Evolutionary conservation across 2,329 filamentous ascomycete genomes (phyloP).

Genomic region (Hirsutella minnesotensis): DNA sequence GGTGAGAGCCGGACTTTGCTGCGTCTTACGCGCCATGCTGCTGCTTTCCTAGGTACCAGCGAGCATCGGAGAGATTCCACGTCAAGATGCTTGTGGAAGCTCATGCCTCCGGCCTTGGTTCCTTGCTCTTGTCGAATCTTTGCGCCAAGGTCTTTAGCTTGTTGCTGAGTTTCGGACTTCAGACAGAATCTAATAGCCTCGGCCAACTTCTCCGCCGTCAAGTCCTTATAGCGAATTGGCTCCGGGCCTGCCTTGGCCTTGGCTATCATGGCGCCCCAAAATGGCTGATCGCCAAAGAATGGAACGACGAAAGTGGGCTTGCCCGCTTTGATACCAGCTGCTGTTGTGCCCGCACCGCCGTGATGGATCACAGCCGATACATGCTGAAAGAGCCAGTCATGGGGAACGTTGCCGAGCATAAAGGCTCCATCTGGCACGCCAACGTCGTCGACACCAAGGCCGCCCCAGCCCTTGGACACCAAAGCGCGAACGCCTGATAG

Average conservation of each 20-base stretch:
- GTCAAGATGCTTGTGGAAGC: slow-evolving; percentile 61
- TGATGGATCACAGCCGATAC: slow-evolving; percentile 80
- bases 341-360: slow-evolving; percentile 78
- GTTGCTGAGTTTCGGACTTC: slow-evolving; percentile 44
- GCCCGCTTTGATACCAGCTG: slow-evolving; percentile 70
- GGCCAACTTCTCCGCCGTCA: slow-evolving; percentile 55
- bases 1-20: slow-evolving; percentile 58
- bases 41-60: slow-evolving; percentile 53
- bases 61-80: slow-evolving; percentile 57
- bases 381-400: slow-evolving; percentile 78
- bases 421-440: slow-evolving; percentile 65
- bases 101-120: slow-evolving; percentile 48
- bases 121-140: slow-evolving; percentile 58
- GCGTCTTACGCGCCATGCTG: slow-evolving; percentile 63
- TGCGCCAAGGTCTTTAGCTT: slow-evolving; percentile 44
- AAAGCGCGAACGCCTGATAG: slow-evolving; percentile 62
- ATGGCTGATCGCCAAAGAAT: slow-evolving; percentile 78
- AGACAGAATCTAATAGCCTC: slow-evolving; percentile 51
- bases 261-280: slow-evolving; percentile 70
- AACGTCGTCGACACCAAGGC: slow-evolving; percentile 60
- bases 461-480: slow-evolving; percentile 82
- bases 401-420: slow-evolving; percentile 75
- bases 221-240: slow-evolving; percentile 55
- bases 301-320: slow-evolving; percentile 74
- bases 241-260: slow-evolving; percentile 59